Evolutionary conservation across 2,329 filamentous ascomycete species (phyloP).

Genomic region (Cercospora brassicicola): DNA sequence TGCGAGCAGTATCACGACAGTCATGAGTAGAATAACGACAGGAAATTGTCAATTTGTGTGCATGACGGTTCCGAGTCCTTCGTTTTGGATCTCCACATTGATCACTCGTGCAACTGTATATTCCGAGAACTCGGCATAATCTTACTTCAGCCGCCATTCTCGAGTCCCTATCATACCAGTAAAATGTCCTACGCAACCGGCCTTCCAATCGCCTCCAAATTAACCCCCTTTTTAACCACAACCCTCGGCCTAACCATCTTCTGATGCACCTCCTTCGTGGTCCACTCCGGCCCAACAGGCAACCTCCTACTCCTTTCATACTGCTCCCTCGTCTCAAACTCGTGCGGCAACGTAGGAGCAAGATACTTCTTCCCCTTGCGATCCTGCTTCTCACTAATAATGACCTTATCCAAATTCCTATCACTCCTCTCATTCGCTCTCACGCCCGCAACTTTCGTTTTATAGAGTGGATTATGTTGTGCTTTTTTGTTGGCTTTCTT

Average conservation of each 20-base stretch:
- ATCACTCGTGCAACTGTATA: no score
- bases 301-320: slow-evolving; percentile 86
- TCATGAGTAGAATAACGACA: neutral
- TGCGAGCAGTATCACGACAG: neutral
- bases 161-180: no score
- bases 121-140: no score
- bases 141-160: no score
- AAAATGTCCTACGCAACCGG: slow-evolving; percentile 55
- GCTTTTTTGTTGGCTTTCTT: slow-evolving; percentile 59
- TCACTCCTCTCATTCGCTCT: slow-evolving; percentile 78
- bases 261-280: slow-evolving; percentile 94
- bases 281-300: slow-evolving; percentile 91
- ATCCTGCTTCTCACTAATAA: slow-evolving; percentile 85
- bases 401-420: slow-evolving; percentile 76
- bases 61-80: no score
- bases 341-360: slow-evolving; percentile 78
- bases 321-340: slow-evolving; percentile 83
- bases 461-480: slow-evolving; percentile 54
- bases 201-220: slow-evolving; percentile 83
- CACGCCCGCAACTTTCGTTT: slow-evolving; percentile 64
- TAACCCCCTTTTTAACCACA: slow-evolving; percentile 77
- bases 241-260: slow-evolving; percentile 83
- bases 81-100: no score
- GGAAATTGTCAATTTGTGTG: neutral
- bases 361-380: slow-evolving; percentile 92